A percentile compares a stretch with the other conserved stretches of the same genome.
Evolutionary conservation across 352 stramenopile genomes (phyloP).

Genomic region (Phytopythium aichiense): DNA sequence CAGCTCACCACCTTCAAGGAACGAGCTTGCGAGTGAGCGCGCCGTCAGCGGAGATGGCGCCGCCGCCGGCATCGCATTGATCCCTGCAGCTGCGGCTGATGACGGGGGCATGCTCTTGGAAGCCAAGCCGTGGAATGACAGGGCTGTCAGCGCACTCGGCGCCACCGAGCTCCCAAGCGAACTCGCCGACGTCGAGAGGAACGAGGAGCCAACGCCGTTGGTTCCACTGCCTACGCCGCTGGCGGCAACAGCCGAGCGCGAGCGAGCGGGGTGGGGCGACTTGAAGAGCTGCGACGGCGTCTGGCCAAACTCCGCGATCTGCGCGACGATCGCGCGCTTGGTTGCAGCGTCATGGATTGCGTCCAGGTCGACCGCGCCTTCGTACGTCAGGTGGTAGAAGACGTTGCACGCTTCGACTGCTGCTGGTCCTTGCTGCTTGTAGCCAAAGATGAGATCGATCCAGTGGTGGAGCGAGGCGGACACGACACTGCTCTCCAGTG

Average conservation of each 20-base stretch:
- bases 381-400: conserved; percentile 98
- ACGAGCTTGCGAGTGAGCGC: conserved; percentile 43
- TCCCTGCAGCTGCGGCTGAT: conserved; percentile 4
- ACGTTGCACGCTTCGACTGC: conserved; percentile 95
- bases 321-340: conserved; percentile 87
- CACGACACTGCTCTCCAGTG: conserved; percentile 94
- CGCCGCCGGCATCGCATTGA: background rate
- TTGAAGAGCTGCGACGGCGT: conserved; percentile 94
- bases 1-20: conserved; percentile 64
- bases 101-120: background rate
- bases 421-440: conserved; percentile 92
- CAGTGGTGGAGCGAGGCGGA: conserved; percentile 96
- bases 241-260: conserved; percentile 3
- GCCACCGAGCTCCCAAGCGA: conserved; percentile 8
- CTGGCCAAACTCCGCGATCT: conserved; percentile 99
- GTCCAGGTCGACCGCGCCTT: conserved; percentile 96
- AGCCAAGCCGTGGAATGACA: background rate
- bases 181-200: conserved; percentile 15
- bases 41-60: conserved; percentile 23
- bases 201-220: conserved; percentile 8
- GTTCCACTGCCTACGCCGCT: background rate
- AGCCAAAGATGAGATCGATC: conserved; percentile 99
- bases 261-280: conserved; percentile 60
- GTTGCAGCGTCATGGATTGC: conserved; percentile 50
- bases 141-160: background rate